Conservation (phyloP, 1,284 basidiomycete species). For the Taiwanofungus camphoratus region DNA sequence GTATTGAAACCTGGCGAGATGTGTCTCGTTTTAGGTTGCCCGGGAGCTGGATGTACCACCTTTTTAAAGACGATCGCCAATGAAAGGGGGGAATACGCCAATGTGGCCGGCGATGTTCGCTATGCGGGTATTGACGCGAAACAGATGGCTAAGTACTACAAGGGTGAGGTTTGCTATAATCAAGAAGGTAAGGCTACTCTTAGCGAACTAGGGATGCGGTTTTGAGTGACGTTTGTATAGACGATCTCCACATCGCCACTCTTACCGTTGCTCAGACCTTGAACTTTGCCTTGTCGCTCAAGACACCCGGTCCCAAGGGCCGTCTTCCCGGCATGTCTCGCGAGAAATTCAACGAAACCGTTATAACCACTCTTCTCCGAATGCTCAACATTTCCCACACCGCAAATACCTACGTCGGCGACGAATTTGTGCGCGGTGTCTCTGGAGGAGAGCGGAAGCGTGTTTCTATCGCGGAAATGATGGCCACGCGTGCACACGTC, state of each 20-base stretch:
- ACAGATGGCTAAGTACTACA: slow-evolving; percentile 64
- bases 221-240: slow-evolving; percentile 28
- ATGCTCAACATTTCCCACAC: slow-evolving; percentile 82
- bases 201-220: not conserved
- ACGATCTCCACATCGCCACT: slow-evolving; percentile 74
- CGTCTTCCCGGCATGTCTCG: slow-evolving; percentile 59
- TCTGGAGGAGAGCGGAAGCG: slow-evolving; percentile 86
- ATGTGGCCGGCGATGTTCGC: slow-evolving; percentile 57
- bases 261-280: slow-evolving; percentile 73
- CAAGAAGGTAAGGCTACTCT: slow-evolving; percentile 48
- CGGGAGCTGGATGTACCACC: slow-evolving; percentile 78
- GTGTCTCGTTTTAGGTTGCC: slow-evolving; percentile 75
- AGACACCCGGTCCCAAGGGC: slow-evolving; percentile 67
- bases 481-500: slow-evolving; percentile 74
- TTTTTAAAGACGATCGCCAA: slow-evolving; percentile 79
- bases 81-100: slow-evolving; percentile 55
- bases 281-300: slow-evolving; percentile 61
- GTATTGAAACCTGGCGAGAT: slow-evolving; percentile 57
- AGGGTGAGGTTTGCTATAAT: slow-evolving; percentile 85
- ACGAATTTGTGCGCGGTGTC: slow-evolving; percentile 81
- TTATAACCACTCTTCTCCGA: slow-evolving; percentile 59
- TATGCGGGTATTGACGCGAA: slow-evolving; percentile 69
- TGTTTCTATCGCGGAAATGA: slow-evolving; percentile 84
- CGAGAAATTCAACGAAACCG: slow-evolving; percentile 51
- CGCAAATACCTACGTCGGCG: slow-evolving; percentile 74